Conservation (phyloP, 805 yeast species). For the Suhomyces kilbournensis region DNA sequence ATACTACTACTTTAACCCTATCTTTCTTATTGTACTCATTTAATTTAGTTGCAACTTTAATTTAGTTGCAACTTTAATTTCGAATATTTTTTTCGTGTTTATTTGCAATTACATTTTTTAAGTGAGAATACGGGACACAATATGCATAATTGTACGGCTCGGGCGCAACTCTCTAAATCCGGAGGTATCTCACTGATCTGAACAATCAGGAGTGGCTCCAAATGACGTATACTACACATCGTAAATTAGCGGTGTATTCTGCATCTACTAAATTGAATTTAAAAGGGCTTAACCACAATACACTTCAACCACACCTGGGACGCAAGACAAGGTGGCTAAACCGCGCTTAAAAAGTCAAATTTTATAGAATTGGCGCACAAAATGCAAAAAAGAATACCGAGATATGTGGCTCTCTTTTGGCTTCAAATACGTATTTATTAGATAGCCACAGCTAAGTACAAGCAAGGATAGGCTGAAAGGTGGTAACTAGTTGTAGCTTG, state of each 20-base stretch:
- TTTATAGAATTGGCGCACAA: background rate
- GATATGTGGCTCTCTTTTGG: background rate
- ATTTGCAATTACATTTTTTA: background rate
- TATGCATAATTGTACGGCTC: background rate
- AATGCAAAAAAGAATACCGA: background rate
- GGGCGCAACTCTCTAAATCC: background rate
- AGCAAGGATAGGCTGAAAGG: background rate
- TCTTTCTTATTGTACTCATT: no score
- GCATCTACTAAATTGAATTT: background rate
- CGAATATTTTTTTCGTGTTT: background rate
- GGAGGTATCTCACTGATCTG: background rate
- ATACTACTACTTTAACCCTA: background rate
- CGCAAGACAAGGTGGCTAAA: background rate
- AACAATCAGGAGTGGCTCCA: background rate
- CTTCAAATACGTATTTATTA: no score
- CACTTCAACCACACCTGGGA: background rate
- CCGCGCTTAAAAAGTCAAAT: background rate
- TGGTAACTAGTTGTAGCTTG: background rate
- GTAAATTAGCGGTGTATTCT: background rate
- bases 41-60: background rate
- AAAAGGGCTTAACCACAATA: background rate
- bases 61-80: background rate
- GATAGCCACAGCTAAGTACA: background rate
- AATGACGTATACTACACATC: background rate
- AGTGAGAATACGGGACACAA: background rate